These are phyloP conservation scores for Aethionema arabicum DNA, from an alignment of 345 rosid genomes.

Conservation along the genomic window DNA sequence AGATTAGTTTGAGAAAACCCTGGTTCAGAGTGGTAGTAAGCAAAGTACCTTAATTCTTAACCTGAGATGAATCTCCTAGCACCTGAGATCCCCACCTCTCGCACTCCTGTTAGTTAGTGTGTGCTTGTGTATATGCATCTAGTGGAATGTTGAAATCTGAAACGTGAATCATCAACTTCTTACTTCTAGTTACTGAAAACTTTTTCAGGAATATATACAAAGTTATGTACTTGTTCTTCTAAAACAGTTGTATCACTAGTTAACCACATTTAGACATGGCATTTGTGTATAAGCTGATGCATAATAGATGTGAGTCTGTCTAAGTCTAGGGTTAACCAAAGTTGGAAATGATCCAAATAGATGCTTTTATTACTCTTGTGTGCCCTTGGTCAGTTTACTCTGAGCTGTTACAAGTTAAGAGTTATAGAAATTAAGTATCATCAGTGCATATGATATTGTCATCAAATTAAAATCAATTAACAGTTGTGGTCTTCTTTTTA, in stretches of 20 bases:
- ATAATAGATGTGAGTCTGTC: conserved; percentile 3
- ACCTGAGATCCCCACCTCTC: not conserved
- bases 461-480: not conserved
- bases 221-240: not conserved
- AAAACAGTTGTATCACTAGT: not conserved
- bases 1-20: not conserved
- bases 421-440: not conserved
- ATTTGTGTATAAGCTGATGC: not conserved
- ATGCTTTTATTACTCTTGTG: conserved; percentile 2
- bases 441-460: not conserved
- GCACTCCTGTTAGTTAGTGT: conserved; percentile 1
- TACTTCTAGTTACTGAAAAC: not conserved
- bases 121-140: not conserved
- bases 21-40: conserved; percentile 5
- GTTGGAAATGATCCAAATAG: not conserved
- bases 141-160: conserved; percentile 10
- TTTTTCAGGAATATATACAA: not conserved
- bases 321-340: conserved; percentile 4
- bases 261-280: conserved; percentile 8
- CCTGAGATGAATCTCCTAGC: conserved; percentile 1
- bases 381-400: not conserved
- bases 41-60: conserved; percentile 11
- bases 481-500: conserved; percentile 12
- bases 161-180: not conserved
- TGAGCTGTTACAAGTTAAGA: conserved; percentile 1